Percentiles rank a stretch among this genome's conserved stretches.
Evolutionary conservation across 108 stramenopile species (phyloP).

Genomic region (Thalassiosira profunda): DNA sequence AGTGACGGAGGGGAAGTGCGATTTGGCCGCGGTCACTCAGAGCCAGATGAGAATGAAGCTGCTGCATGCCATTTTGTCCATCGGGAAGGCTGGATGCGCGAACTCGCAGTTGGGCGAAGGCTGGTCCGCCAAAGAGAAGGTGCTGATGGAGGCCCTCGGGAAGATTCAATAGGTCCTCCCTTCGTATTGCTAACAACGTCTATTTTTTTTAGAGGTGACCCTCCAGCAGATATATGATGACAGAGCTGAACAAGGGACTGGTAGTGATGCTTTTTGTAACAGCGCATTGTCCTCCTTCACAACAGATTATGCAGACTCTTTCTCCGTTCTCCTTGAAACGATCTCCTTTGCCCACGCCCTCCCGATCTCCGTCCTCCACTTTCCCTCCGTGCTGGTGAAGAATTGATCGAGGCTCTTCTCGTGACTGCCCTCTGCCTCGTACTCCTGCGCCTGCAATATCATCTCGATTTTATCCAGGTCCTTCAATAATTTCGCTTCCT

Average conservation of each 20-base stretch:
- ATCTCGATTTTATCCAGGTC: slow-evolving; percentile 92
- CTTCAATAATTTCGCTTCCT: slow-evolving; percentile 69
- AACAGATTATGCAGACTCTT: no score
- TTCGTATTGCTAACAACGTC: no score
- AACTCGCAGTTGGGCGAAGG: slow-evolving; percentile 5
- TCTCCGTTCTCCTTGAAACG: slow-evolving; percentile 50
- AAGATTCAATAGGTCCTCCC: no score
- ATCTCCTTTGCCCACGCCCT: slow-evolving; percentile 69
- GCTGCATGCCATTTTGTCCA: slow-evolving; percentile 69
- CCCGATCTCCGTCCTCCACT: slow-evolving; percentile 68
- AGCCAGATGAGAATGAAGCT: slow-evolving; percentile 65
- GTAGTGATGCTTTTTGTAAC: no score
- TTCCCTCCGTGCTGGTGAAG: slow-evolving; percentile 64
- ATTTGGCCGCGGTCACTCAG: slow-evolving; percentile 32
- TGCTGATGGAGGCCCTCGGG: slow-evolving; percentile 28
- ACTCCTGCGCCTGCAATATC: slow-evolving; percentile 86
- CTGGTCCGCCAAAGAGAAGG: slow-evolving; percentile 26
- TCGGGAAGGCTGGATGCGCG: slow-evolving; percentile 46
- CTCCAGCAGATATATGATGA: no score
- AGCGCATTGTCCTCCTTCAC: no score
- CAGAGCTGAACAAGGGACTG: no score
- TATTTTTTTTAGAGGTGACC: no score
- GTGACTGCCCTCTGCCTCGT: slow-evolving; percentile 60
- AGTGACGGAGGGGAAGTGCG: slow-evolving; percentile 15
- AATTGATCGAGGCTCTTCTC: slow-evolving; percentile 47